Evolutionary conservation across 805 yeast genomes (phyloP).

Genomic region (Ogataea wickerhamii): DNA sequence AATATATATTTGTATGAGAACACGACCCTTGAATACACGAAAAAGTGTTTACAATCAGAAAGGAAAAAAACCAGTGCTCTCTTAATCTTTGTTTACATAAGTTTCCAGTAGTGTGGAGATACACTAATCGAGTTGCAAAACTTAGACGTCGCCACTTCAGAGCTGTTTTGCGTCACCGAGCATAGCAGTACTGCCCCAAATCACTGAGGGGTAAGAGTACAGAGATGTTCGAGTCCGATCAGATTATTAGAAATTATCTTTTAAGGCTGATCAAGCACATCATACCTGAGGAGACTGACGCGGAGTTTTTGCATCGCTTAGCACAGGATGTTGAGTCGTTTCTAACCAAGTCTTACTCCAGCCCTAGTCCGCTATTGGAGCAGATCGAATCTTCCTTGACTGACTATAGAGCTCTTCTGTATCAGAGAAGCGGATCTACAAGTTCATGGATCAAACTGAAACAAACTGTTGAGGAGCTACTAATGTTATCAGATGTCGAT

Average conservation of each 20-base stretch:
- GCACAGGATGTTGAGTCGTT: slow-evolving; percentile 13
- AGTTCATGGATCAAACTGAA: slow-evolving; percentile 18
- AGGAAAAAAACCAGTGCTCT: neutral
- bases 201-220: too few species aligned
- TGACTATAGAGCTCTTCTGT: slow-evolving; percentile 9
- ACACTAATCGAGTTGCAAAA: too few species aligned
- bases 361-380: slow-evolving; percentile 2
- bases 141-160: too few species aligned
- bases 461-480: slow-evolving; percentile 21
- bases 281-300: slow-evolving; percentile 13
- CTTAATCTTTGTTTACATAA: neutral
- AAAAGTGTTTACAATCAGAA: neutral
- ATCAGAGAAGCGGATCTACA: slow-evolving; percentile 6
- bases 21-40: neutral
- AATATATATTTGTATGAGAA: too few species aligned
- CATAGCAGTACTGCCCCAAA: too few species aligned
- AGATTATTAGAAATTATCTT: slow-evolving; percentile 19
- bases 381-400: slow-evolving; percentile 4
- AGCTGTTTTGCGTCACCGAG: too few species aligned
- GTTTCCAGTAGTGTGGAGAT: neutral
- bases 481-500: slow-evolving; percentile 13
- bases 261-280: slow-evolving; percentile 17
- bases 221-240: slow-evolving; percentile 20
- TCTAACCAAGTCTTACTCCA: slow-evolving; percentile 10
- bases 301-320: slow-evolving; percentile 9